phyloP scores from a whole-genome alignment of 768 basidiomycete genomes.

The Calocybe cyanea region DNA sequence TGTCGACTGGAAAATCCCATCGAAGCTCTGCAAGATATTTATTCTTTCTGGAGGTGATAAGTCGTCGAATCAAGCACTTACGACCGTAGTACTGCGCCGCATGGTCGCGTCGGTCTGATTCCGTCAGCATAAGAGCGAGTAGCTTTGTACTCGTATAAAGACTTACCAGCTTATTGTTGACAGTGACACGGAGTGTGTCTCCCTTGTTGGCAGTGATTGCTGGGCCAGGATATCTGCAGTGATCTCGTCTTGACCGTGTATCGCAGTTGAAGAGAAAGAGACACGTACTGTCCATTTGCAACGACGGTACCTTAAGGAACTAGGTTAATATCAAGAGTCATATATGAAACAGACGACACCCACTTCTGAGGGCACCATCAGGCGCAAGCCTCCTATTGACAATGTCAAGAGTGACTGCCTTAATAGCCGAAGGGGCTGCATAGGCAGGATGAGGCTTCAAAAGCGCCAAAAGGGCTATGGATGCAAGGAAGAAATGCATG shows the following conservation, averaged over 20 bases:
- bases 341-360: not conserved
- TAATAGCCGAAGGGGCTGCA: conserved; percentile 8
- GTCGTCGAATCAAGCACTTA: conserved; percentile 11
- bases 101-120: conserved; percentile 25
- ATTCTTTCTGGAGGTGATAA: not conserved
- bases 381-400: conserved; percentile 38
- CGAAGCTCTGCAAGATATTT: conserved; percentile 18
- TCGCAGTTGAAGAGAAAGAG: not conserved
- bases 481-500: conserved; percentile 21
- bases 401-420: conserved; percentile 31
- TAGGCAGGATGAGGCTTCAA: conserved; percentile 11
- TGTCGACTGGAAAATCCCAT: conserved; percentile 24
- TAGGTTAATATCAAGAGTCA: not conserved
- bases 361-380: conserved; percentile 35
- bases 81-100: conserved; percentile 26
- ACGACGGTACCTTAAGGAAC: conserved; percentile 16
- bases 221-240: conserved; percentile 39
- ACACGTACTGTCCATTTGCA: conserved; percentile 21
- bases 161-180: conserved; percentile 38
- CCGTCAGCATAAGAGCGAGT: not conserved
- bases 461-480: conserved; percentile 16
- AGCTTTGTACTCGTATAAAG: not conserved
- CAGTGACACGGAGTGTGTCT: conserved; percentile 37
- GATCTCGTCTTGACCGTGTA: not conserved
- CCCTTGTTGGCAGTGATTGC: conserved; percentile 41